Conservation (phyloP, 1,284 basidiomycete species). For the Phellopilus nigrolimitatus region DNA sequence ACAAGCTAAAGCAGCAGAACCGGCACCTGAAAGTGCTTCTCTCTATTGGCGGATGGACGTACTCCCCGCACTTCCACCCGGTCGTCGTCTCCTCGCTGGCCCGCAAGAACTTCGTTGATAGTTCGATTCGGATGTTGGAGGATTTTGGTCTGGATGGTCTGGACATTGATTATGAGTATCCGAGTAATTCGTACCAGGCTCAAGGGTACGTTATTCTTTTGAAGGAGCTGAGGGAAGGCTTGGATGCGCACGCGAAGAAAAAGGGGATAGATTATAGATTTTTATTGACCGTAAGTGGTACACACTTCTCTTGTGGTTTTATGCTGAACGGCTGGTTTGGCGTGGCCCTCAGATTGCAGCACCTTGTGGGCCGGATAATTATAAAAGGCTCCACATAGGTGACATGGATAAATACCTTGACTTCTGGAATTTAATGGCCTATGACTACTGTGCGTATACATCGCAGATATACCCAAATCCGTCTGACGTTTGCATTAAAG, state of each 20-base stretch:
- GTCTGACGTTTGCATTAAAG: conserved; percentile 32
- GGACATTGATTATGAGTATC: conserved; percentile 86
- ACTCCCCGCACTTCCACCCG: conserved; percentile 76
- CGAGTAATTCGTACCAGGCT: conserved; percentile 65
- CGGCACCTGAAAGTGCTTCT: conserved; percentile 83
- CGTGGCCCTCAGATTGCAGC: conserved; percentile 66
- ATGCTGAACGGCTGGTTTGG: conserved; percentile 7
- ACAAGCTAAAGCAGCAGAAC: conserved; percentile 82
- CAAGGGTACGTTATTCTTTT: conserved; percentile 69
- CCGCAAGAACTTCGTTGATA: conserved; percentile 74
- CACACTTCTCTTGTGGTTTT: conserved; percentile 6
- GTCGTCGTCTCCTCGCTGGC: conserved; percentile 60
- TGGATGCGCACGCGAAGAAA: conserved; percentile 61
- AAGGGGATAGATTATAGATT: conserved; percentile 63
- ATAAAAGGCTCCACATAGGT: conserved; percentile 67
- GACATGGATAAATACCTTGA: conserved; percentile 89
- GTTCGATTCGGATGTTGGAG: conserved; percentile 77
- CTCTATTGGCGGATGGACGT: conserved; percentile 90
- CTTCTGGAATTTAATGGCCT: conserved; percentile 98
- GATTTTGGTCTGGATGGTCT: conserved; percentile 73
- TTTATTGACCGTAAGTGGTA: conserved; percentile 61
- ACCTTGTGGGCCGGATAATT: conserved; percentile 88
- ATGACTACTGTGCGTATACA: conserved; percentile 62
- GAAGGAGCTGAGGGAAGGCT: conserved; percentile 59
- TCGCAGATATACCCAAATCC: conserved; percentile 19